phyloP scores from a whole-genome alignment of 2,329 filamentous ascomycete genomes.

The Apiospora phragmitis region DNA sequence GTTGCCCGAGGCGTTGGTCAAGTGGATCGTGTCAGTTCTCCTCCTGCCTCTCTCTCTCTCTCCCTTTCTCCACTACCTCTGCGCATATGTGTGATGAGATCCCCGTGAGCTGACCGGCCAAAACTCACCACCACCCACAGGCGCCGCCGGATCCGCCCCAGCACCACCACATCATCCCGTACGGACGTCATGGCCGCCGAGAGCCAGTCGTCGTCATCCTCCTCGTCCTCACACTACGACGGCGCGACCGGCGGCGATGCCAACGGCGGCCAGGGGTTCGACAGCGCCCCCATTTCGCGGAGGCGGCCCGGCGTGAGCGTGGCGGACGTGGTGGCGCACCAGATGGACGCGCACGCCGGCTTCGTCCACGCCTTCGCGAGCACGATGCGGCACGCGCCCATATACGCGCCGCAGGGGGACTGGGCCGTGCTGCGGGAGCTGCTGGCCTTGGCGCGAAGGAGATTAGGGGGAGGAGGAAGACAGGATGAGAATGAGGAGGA shows the following conservation, averaged over 20 bases:
- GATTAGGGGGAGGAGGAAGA: neutral
- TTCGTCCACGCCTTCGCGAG: constrained; percentile 72
- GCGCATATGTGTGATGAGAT: too few species aligned
- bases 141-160: neutral
- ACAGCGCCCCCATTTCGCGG: constrained; percentile 52
- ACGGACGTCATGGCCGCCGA: constrained; percentile 25
- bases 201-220: constrained; percentile 12
- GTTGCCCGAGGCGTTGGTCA: constrained; percentile 60
- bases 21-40: constrained; percentile 39
- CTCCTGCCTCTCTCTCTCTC: neutral
- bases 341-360: constrained; percentile 64
- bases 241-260: constrained; percentile 32
- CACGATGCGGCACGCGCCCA: constrained; percentile 68
- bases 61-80: neutral
- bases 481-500: constrained; percentile 23
- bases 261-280: constrained; percentile 40
- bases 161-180: neutral
- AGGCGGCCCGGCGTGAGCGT: constrained; percentile 55
- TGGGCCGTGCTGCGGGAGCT: constrained; percentile 60
- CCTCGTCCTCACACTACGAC: constrained; percentile 19
- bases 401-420: constrained; percentile 61
- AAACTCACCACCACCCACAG: neutral
- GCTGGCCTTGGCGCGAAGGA: constrained; percentile 42
- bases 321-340: constrained; percentile 67
- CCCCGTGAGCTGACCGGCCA: neutral